Evolutionary conservation across 768 basidiomycete genomes (phyloP).

Genomic region (Symmetrospora coprosmae): DNA sequence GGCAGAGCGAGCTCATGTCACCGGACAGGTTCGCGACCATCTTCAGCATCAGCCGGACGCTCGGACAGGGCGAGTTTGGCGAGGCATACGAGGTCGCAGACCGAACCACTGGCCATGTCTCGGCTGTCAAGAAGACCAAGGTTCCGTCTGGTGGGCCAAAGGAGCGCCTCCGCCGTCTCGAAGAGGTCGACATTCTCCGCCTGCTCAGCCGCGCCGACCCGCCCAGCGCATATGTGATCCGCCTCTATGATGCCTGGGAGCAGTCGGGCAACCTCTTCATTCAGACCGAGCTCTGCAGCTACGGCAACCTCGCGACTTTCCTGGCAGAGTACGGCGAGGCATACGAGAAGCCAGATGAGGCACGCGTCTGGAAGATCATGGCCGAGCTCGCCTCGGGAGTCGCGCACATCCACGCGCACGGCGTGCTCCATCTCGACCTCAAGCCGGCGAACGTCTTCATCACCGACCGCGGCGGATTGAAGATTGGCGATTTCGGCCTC

Average conservation of each 20-base stretch:
- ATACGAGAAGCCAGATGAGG: slow-evolving; percentile 76
- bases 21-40: slow-evolving; percentile 54
- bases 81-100: slow-evolving; percentile 60
- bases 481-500: slow-evolving; percentile 98
- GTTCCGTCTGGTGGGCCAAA: slow-evolving; percentile 67
- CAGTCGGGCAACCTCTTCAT: slow-evolving; percentile 75
- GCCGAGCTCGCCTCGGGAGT: slow-evolving; percentile 79
- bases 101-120: slow-evolving; percentile 40
- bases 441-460: slow-evolving; percentile 96
- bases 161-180: slow-evolving; percentile 81
- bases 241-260: slow-evolving; percentile 92
- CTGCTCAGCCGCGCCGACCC: slow-evolving; percentile 45
- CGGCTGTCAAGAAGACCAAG: slow-evolving; percentile 88
- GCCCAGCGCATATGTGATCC: slow-evolving; percentile 54
- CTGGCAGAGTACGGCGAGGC: slow-evolving; percentile 69
- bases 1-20: slow-evolving; percentile 11
- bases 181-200: slow-evolving; percentile 83
- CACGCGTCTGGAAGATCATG: slow-evolving; percentile 87
- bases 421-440: slow-evolving; percentile 85
- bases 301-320: slow-evolving; percentile 81
- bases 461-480: slow-evolving; percentile 69
- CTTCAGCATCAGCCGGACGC: slow-evolving; percentile 61
- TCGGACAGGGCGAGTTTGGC: slow-evolving; percentile 87
- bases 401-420: slow-evolving; percentile 70
- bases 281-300: slow-evolving; percentile 82